Conservation (phyloP, 306 rosid genomes). For the Vigna hirtella region DNA sequence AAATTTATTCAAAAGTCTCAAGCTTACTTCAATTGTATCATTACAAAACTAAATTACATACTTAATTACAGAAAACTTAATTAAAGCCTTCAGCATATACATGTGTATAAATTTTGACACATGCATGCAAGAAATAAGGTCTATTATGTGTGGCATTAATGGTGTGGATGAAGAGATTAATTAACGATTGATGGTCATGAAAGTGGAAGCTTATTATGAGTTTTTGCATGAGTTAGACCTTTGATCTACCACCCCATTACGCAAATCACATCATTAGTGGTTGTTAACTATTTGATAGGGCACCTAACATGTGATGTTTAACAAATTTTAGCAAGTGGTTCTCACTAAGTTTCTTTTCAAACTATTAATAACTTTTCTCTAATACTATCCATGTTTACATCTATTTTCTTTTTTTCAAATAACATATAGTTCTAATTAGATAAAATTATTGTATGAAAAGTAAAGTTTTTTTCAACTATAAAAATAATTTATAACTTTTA, state of each 20-base stretch:
- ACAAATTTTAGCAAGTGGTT: slow-evolving; percentile 43
- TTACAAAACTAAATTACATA: no score
- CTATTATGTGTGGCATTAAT: neutral
- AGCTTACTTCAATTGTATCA: no score
- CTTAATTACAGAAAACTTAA: no score
- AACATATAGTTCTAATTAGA: neutral
- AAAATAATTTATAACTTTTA: no score
- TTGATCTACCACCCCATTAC: slow-evolving; percentile 54
- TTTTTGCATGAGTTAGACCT: slow-evolving; percentile 52
- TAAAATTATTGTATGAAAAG: no score
- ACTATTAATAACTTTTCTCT: slow-evolving; percentile 2
- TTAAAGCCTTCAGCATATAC: no score
- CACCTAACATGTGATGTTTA: slow-evolving; percentile 69
- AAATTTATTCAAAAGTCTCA: no score
- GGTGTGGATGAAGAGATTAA: slow-evolving; percentile 19
- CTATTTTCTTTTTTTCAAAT: neutral
- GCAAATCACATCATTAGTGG: slow-evolving; percentile 62
- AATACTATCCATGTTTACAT: neutral
- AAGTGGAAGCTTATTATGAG: slow-evolving; percentile 17
- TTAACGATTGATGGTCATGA: neutral
- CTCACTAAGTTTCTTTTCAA: slow-evolving; percentile 43
- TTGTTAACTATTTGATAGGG: slow-evolving; percentile 70
- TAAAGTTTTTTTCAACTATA: no score
- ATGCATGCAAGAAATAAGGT: neutral
- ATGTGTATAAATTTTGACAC: neutral